Conservation (phyloP, 139 green algal species). For the Chlamydomonas sphaeroides region DNA sequence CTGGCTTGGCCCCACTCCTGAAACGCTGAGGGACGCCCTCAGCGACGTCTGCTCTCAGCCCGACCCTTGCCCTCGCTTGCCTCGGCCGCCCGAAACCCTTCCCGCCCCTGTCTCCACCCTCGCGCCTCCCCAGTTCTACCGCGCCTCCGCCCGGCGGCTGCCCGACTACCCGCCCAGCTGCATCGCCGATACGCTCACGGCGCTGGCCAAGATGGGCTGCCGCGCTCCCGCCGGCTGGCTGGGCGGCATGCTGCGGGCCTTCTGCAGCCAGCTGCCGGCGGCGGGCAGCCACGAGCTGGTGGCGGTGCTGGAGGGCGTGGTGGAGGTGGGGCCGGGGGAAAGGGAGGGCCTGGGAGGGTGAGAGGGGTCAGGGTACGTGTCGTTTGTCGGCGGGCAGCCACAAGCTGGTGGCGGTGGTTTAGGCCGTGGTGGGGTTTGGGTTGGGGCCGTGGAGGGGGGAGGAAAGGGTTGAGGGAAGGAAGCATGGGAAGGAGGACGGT, state of each 20-base stretch:
- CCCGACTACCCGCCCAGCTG: conserved; percentile 36
- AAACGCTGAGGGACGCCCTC: too few relatives aligned
- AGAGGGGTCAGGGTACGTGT: too few relatives aligned
- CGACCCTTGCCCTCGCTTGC: too few relatives aligned
- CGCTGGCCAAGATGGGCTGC: conserved; percentile 50
- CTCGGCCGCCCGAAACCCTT: too few relatives aligned
- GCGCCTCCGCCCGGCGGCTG: conserved; percentile 23
- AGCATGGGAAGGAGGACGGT: too few relatives aligned
- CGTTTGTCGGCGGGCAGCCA: conserved; percentile 19
- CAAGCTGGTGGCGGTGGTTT: conserved; percentile 42
- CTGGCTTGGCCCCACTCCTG: too few relatives aligned
- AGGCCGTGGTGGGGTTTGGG: conserved; percentile 33
- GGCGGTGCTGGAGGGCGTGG: conserved; percentile 32
- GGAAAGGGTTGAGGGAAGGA: too few relatives aligned
- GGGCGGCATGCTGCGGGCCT: conserved; percentile 37
- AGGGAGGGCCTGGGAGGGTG: too few relatives aligned
- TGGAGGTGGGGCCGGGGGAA: not conserved
- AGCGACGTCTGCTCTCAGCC: too few relatives aligned
- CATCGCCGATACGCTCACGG: conserved; percentile 38
- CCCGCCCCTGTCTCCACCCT: too few relatives aligned
- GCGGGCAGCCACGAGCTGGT: conserved; percentile 44
- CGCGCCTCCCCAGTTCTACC: too few relatives aligned
- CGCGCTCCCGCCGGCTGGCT: conserved; percentile 46
- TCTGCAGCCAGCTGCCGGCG: conserved; percentile 35
- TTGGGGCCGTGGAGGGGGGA: too few relatives aligned